Conservation (phyloP, 768 basidiomycete species). For the Kwoniella dendrophila region DNA sequence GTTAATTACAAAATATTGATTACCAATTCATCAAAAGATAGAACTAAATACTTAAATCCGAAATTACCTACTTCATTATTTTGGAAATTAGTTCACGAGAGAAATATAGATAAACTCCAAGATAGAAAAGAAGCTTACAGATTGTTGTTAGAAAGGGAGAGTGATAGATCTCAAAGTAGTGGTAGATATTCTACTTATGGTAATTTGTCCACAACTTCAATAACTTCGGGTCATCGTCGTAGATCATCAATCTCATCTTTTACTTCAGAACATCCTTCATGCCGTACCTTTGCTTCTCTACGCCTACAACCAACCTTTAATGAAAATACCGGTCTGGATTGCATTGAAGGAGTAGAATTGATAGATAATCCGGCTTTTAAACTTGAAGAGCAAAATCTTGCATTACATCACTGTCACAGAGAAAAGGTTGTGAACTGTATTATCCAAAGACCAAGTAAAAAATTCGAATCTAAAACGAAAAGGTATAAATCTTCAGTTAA, state of each 20-base stretch:
- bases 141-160: not conserved
- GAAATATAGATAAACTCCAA: not conserved
- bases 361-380: not conserved
- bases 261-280: too few relatives aligned
- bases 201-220: too few relatives aligned
- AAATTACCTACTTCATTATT: not conserved
- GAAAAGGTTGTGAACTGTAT: too few relatives aligned
- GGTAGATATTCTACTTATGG: not conserved
- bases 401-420: too few relatives aligned
- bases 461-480: not conserved
- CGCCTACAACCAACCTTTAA: not conserved
- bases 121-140: not conserved
- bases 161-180: not conserved
- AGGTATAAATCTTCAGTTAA: not conserved
- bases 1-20: not conserved
- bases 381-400: too few relatives aligned
- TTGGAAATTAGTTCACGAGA: not conserved
- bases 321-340: not conserved
- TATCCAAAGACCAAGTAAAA: not conserved
- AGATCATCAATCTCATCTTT: too few relatives aligned
- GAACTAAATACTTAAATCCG: constrained; percentile 6
- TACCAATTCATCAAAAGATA: not conserved
- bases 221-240: too few relatives aligned
- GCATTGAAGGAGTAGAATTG: not conserved
- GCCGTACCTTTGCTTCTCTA: too few relatives aligned